Evolutionary conservation across 108 stramenopile species (phyloP).

Genomic region (Hondaea fermentalgiana): DNA sequence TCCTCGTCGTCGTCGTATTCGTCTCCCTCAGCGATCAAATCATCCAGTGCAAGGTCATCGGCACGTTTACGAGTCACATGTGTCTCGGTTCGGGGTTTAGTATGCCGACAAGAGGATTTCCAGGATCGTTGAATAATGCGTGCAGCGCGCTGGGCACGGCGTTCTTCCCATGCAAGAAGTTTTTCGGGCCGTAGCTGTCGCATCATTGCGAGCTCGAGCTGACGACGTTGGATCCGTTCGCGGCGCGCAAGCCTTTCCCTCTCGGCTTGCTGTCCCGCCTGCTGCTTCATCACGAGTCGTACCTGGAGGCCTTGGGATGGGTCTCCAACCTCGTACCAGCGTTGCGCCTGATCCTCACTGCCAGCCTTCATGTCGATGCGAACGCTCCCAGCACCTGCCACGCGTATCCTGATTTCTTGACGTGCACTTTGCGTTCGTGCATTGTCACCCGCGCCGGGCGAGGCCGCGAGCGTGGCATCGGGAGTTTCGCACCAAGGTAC

Average conservation of each 20-base stretch:
- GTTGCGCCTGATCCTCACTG: background rate
- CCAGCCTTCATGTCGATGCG: background rate
- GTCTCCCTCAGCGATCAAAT: background rate
- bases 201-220: slow-evolving; percentile 4
- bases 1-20: background rate
- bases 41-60: background rate
- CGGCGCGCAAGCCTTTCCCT: background rate
- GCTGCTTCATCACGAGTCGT: background rate
- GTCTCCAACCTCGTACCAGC: background rate
- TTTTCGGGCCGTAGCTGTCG: background rate
- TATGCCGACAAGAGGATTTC: background rate
- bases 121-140: background rate
- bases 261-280: background rate
- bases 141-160: background rate
- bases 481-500: background rate
- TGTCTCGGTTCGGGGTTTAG: background rate
- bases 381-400: background rate
- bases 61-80: background rate
- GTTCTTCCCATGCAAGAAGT: background rate
- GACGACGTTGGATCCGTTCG: background rate
- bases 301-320: background rate
- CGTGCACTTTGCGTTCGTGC: background rate
- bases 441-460: background rate
- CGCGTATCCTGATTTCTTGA: background rate
- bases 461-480: no score